phyloP scores from a whole-genome alignment of 2,329 filamentous ascomycete species.

The Calonectria pauciramosa region DNA sequence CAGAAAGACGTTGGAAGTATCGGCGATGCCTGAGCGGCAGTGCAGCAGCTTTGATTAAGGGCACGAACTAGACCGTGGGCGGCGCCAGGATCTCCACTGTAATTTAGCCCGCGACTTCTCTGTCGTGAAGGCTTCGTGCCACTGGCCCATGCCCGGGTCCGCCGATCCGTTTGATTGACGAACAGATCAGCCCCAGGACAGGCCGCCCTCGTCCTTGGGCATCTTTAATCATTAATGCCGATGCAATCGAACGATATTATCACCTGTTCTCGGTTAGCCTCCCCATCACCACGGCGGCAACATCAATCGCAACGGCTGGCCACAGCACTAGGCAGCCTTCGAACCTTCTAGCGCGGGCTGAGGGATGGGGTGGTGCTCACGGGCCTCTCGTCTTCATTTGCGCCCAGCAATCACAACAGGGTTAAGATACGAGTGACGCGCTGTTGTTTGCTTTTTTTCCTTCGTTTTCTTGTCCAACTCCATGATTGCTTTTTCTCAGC shows the following conservation, averaged over 20 bases:
- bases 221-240: not conserved
- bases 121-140: not conserved
- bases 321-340: not conserved
- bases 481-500: not conserved
- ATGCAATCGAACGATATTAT: not conserved
- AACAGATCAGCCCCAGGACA: not conserved
- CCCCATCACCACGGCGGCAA: not conserved
- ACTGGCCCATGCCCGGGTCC: not conserved
- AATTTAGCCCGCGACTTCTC: not conserved
- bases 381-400: not conserved
- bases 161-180: not conserved
- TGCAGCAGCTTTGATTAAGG: not conserved
- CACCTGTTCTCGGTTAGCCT: not conserved
- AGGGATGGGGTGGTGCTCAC: not conserved
- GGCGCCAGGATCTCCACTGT: not conserved
- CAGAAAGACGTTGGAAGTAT: not conserved
- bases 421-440: not conserved
- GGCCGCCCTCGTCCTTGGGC: not conserved
- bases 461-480: not conserved
- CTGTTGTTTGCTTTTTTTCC: not conserved
- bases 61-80: not conserved
- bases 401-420: not conserved
- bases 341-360: slow-evolving; percentile 4
- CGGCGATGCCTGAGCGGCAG: not conserved
- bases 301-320: not conserved